Base-by-base conservation (phyloP, 2,329 filamentous ascomycete genomes). In the Aschersonia sp. region DNA sequence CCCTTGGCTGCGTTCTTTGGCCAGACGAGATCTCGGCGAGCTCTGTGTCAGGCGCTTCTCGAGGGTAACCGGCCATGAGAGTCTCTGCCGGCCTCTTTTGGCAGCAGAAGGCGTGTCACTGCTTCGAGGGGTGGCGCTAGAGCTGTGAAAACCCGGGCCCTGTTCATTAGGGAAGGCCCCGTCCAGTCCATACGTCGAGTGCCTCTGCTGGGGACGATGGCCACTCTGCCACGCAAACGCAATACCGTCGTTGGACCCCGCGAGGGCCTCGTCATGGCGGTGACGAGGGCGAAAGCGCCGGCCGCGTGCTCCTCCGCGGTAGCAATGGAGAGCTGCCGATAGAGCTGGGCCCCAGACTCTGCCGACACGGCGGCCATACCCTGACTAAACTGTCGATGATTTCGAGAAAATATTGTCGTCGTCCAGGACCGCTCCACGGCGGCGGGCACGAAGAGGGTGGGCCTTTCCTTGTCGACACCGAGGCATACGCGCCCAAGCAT, bases 191-290 rank as follows among this genome's bases (percentile, higher is more conserved):
- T 54, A 54, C n/a, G 51, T 54, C 22, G 39, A 44, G 6, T 31
- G 46, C 11, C 50, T 49, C 32, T 54, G 51, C 5, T 50, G 33
- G 7, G 52, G 52, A 8, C 51, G 47, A 46, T 54, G 50, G 5
- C 52, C 49, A 31, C 49, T 51, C 37, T 50, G 49, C 52, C 52
- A 54, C 10, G 52, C 52, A 40, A 54, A 52, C 2, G 42, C 47
- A 9, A 50, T 46, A 12, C 43, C 47, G 11, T 35, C 35, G n/a
- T n/a, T n/a, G 30, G 47, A n/a, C 6, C 49, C 49, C 3, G 30
- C 41, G 42, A 12, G 49, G 22, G 14, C 7, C 31, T 53, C 47
- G 35, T 53, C 49, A 32, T 47, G 47, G 12, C 46, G 43, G 37
- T 51, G n/a, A n/a, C 49, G 33, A 49, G 49, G 4, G 45, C 32